phyloP scores from a whole-genome alignment of 441 rosid species.

The Erodium trifolium region DNA sequence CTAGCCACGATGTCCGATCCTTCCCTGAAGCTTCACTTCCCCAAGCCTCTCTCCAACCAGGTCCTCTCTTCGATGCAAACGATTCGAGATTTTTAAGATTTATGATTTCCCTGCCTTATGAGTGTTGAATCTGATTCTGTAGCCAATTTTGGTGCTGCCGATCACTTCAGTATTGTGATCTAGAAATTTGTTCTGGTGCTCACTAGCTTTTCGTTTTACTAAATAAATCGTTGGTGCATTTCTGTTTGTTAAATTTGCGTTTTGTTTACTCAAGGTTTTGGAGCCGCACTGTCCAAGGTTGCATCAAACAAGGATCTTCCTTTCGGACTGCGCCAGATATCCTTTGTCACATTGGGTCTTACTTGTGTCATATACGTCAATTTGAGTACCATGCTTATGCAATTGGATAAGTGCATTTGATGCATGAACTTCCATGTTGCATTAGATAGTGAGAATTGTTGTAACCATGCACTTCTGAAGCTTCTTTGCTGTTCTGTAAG shows the following conservation, averaged over 20 bases:
- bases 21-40: slow-evolving; percentile 82
- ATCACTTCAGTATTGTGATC: neutral
- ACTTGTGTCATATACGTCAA: neutral
- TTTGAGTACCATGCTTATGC: neutral
- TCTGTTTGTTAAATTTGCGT: neutral
- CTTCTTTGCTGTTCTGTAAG: slow-evolving; percentile 21
- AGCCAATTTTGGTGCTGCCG: neutral
- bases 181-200: neutral
- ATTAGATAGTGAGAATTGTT: neutral
- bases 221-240: neutral
- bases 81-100: neutral
- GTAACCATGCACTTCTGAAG: neutral
- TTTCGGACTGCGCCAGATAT: slow-evolving; percentile 86
- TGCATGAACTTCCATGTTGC: neutral
- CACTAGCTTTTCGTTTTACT: neutral
- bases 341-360: slow-evolving; percentile 30
- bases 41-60: slow-evolving; percentile 88
- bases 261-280: slow-evolving; percentile 53
- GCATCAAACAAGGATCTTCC: slow-evolving; percentile 70
- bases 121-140: neutral
- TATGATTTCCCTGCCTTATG: no score
- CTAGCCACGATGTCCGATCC: slow-evolving; percentile 70
- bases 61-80: slow-evolving; percentile 22
- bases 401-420: neutral
- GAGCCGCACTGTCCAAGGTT: slow-evolving; percentile 66